A percentile compares a stretch with the other conserved stretches of the same genome.
Conservation (phyloP, 2,329 filamentous ascomycete genomes). For the Arthrobotrys sinensis region DNA sequence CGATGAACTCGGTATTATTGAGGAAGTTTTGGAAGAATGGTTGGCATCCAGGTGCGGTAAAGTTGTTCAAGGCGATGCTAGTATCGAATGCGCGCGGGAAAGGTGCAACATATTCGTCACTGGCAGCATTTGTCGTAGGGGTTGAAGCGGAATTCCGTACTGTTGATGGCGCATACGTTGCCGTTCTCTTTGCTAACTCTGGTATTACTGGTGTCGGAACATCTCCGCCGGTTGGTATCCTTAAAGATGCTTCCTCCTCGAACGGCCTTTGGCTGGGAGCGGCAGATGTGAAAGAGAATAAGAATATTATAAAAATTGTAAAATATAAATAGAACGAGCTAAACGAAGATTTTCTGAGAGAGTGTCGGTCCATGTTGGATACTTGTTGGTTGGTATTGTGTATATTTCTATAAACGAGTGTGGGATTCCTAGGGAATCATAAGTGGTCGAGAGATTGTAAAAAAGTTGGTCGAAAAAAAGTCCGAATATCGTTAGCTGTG, state of each 20-base stretch:
- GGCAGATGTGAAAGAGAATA: conserved; percentile 46
- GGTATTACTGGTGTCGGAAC: conserved; percentile 22
- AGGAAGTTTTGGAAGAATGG: conserved; percentile 79
- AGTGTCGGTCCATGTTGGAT: conserved; percentile 56
- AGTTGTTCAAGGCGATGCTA: conserved; percentile 70
- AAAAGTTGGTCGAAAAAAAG: conserved; percentile 38
- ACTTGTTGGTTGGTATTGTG: conserved; percentile 35
- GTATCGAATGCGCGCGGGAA: conserved; percentile 59
- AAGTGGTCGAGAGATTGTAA: conserved; percentile 29
- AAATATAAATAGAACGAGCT: conserved; percentile 47
- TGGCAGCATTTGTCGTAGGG: conserved; percentile 18
- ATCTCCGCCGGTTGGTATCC: conserved; percentile 9
- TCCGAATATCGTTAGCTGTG: conserved; percentile 50
- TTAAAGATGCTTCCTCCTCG: conserved; percentile 48
- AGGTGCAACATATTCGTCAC: conserved; percentile 53
- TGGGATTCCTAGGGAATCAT: conserved; percentile 58
- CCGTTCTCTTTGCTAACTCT: conserved; percentile 31
- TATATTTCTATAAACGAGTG: conserved; percentile 56
- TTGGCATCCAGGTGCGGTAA: conserved; percentile 73
- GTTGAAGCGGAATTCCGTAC: conserved; percentile 23
- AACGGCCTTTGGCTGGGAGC: conserved; percentile 55
- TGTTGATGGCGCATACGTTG: conserved; percentile 47
- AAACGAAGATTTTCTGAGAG: conserved; percentile 39
- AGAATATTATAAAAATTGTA: conserved; percentile 55
- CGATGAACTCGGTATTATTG: conserved; percentile 76